phyloP scores from a whole-genome alignment of 768 basidiomycete species.

The Arthromyces matolae region DNA sequence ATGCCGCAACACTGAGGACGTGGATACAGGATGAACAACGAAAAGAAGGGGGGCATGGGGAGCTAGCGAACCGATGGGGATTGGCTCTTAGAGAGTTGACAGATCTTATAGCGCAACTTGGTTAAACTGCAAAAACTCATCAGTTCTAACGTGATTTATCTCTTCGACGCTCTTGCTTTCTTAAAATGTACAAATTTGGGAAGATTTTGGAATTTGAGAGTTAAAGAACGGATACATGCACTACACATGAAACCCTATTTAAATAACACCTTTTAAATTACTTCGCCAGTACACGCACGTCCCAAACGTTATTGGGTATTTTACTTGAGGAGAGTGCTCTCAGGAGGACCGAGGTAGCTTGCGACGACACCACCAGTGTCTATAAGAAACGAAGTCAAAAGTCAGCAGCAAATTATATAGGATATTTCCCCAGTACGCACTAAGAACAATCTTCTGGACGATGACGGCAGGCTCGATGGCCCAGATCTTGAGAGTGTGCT shows the following conservation, averaged over 20 bases:
- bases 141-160: not conserved
- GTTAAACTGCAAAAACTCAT: not conserved
- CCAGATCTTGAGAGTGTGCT: conserved; percentile 56
- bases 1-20: not conserved
- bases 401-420: not conserved
- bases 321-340: conserved; percentile 36
- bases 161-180: too few relatives aligned
- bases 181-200: too few relatives aligned
- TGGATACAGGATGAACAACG: conserved; percentile 1
- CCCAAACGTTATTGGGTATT: not conserved
- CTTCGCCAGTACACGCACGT: not conserved
- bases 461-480: conserved; percentile 60
- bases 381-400: conserved; percentile 22
- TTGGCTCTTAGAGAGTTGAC: conserved; percentile 1
- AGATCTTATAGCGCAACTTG: conserved; percentile 1
- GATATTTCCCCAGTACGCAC: conserved; percentile 25
- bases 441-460: conserved; percentile 58
- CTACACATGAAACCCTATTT: not conserved
- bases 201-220: too few relatives aligned
- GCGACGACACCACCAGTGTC: conserved; percentile 53
- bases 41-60: conserved; percentile 3
- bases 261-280: not conserved
- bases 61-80: conserved; percentile 8
- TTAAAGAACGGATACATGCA: too few relatives aligned
- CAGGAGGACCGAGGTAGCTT: conserved; percentile 64